Percentiles rank a stretch among this genome's conserved stretches.
These are phyloP conservation scores for Exophiala aquamarina DNA, from an alignment of 2,329 filamentous ascomycete genomes.

Conservation along the genomic window DNA sequence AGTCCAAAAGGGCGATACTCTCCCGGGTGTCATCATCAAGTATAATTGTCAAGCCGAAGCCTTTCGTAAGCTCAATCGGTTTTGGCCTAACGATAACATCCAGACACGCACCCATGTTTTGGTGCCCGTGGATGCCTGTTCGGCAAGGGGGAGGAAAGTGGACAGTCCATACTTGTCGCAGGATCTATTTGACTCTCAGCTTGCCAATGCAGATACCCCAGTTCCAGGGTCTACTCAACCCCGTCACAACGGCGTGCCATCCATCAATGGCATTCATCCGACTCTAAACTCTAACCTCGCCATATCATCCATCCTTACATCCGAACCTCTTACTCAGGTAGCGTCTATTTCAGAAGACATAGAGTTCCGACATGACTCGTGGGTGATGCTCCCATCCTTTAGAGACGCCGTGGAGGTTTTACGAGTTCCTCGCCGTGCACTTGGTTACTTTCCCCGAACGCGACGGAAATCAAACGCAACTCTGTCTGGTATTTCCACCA, in stretches of 20 bases:
- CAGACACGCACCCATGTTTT: slow-evolving; percentile 79
- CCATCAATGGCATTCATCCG: slow-evolving; percentile 4
- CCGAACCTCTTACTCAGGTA: slow-evolving; percentile 16
- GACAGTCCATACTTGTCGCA: slow-evolving; percentile 24
- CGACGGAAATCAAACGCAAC: slow-evolving; percentile 76
- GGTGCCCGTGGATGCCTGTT: slow-evolving; percentile 86
- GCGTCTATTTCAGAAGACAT: slow-evolving; percentile 46
- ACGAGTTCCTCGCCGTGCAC: slow-evolving; percentile 72
- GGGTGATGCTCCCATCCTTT: slow-evolving; percentile 76
- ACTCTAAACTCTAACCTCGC: neutral
- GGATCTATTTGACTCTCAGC: slow-evolving; percentile 17
- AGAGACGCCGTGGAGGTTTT: slow-evolving; percentile 77
- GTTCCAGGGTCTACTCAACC: neutral
- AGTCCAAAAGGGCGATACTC: slow-evolving; percentile 78
- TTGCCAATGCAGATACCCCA: slow-evolving; percentile 4
- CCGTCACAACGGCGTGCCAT: neutral
- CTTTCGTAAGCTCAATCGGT: slow-evolving; percentile 82
- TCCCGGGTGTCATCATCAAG: slow-evolving; percentile 85
- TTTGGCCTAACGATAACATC: slow-evolving; percentile 92
- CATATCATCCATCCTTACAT: slow-evolving; percentile 13
- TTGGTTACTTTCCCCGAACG: slow-evolving; percentile 90
- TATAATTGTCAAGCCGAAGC: slow-evolving; percentile 84
- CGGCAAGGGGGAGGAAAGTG: slow-evolving; percentile 57
- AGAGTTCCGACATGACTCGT: slow-evolving; percentile 83
- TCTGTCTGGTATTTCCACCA: slow-evolving; percentile 54